A percentile compares a stretch with the other conserved stretches of the same genome.
phyloP scores from a whole-genome alignment of 306 rosid genomes.

The Prunus campanulata region DNA sequence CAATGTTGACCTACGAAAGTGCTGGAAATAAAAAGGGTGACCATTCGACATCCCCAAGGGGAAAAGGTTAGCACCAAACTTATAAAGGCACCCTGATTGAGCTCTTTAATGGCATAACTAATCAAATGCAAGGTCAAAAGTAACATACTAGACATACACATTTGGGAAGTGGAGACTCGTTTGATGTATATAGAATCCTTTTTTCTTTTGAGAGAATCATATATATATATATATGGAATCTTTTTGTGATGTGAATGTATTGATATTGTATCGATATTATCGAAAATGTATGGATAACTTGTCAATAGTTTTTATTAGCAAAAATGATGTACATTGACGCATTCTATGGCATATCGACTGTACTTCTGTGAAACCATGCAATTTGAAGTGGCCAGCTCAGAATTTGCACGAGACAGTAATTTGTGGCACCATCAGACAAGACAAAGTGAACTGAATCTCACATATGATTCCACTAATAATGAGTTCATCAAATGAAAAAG shows the following conservation, averaged over 20 bases:
- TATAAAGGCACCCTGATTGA: not conserved
- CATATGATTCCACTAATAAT: slow-evolving; percentile 7
- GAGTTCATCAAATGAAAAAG: not conserved
- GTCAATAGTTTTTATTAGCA: too few species aligned
- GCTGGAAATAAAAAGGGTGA: not conserved
- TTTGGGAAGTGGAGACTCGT: not conserved
- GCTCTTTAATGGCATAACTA: not conserved
- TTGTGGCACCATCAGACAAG: not conserved
- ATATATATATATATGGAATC: not conserved
- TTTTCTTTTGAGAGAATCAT: too few species aligned
- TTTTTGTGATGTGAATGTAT: too few species aligned
- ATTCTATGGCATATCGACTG: too few species aligned
- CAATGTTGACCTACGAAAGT: not conserved
- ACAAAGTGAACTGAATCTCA: not conserved
- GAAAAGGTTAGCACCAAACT: not conserved
- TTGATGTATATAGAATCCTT: not conserved
- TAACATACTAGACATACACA: not conserved
- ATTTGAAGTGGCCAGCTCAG: not conserved
- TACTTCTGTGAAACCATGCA: too few species aligned
- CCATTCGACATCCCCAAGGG: slow-evolving; percentile 19
- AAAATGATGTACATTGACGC: too few species aligned
- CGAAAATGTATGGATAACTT: too few species aligned
- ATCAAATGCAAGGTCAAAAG: not conserved
- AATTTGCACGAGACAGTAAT: not conserved
- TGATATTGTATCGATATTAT: too few species aligned